These are phyloP conservation scores for Ceratobasidium papillatum DNA, from an alignment of 1,284 basidiomycete genomes.

Conservation along the genomic window DNA sequence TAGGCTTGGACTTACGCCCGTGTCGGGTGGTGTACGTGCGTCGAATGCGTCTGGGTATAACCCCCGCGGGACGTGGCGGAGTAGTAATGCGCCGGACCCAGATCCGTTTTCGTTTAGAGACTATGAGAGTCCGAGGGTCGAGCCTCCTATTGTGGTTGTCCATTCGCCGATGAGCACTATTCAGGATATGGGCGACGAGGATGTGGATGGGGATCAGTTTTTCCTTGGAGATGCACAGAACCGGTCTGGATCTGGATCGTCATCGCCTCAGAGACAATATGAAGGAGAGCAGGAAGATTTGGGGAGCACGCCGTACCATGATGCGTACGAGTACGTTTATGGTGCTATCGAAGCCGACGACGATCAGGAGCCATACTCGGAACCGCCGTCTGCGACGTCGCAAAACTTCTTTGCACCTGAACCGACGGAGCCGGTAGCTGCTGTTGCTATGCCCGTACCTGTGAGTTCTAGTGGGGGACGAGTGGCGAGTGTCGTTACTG, in stretches of 20 bases:
- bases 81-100: conserved; percentile 32
- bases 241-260: background rate
- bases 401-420: conserved; percentile 14
- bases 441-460: background rate
- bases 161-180: conserved; percentile 39
- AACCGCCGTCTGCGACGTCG: conserved; percentile 12
- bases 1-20: background rate
- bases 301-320: conserved; percentile 31
- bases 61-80: conserved; percentile 38
- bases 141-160: conserved; percentile 37
- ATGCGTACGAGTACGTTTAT: conserved; percentile 39
- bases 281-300: conserved; percentile 23
- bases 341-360: conserved; percentile 36
- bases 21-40: background rate
- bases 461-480: conserved; percentile 1
- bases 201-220: conserved; percentile 34
- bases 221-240: conserved; percentile 13
- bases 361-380: background rate
- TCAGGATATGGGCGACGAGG: conserved; percentile 35
- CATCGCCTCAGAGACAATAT: background rate
- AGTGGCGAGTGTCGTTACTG: conserved; percentile 14
- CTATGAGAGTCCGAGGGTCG: conserved; percentile 36
- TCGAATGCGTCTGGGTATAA: conserved; percentile 33
- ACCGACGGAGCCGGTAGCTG: background rate
- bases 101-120: conserved; percentile 39